Evolutionary conservation across 805 yeast species (phyloP), one percentile per base, ranked within the genome.

Genomic region (Jamesozyma hellenica): DNA sequence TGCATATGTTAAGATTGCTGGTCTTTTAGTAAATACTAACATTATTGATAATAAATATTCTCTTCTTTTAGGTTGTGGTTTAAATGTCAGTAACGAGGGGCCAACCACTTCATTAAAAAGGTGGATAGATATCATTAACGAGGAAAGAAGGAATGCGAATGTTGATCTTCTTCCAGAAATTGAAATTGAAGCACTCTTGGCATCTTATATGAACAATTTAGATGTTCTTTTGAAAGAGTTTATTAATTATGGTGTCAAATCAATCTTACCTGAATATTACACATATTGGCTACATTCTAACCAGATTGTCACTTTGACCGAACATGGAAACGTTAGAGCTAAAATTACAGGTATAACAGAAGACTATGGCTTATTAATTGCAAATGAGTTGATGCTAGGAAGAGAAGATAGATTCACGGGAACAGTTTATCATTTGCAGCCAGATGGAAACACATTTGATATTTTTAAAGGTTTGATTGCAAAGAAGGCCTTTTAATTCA

Each of bases 391-490:
- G 7, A 72, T 72, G 36, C 40, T 51, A 2, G 60, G 60, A 6
- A 48, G 60, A 4, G 52, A 60, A 12, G 71, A 70, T 17, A 54
- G 49, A 11, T 65, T 65, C 13, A 75, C 79, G 1, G 83, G 85
- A 0, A 69, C 65, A 32, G 64, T 53, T 4, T 78, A 71, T 47
- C 81, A 85, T 49, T 64, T 92, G 35, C 96, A 88, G 58, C 97
- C 99, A 0, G 98, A 92, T 60, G 98, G 99, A 1, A 92, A 92
- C 57, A 85, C 96, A 3, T 92, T 92, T 54, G 97, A 92, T 58
- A 88, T 92, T 71, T 82, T 92, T 65, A 81, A 73, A 49, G 97
- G 97, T 0, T 67, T 92, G 47, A 82, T 90, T 14, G 82, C 79
- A 15, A 77, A 67, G 43, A 81, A 78, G 53, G 60, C 62, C 7